phyloP scores from a whole-genome alignment of 768 basidiomycete genomes.

The Leccinellum rugosiceps region DNA sequence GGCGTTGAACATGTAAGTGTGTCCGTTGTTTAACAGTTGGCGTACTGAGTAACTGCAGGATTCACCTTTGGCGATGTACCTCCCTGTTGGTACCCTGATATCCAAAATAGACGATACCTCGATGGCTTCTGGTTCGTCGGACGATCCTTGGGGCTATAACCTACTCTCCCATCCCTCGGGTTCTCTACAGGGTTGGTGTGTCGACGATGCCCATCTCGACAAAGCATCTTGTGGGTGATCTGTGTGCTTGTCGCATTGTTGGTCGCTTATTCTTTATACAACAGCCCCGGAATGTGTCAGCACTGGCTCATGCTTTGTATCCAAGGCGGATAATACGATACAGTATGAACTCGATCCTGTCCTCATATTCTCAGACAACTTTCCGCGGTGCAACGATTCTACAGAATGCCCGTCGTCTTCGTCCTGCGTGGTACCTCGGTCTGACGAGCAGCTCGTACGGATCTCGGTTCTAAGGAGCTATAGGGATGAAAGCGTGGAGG shows the following conservation, averaged over 20 bases:
- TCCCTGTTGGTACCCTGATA: constrained; percentile 57
- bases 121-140: constrained; percentile 31
- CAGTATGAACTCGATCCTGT: constrained; percentile 59
- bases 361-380: constrained; percentile 38
- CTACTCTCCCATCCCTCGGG: constrained; percentile 28
- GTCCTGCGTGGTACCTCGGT: constrained; percentile 53
- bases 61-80: constrained; percentile 58
- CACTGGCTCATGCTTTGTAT: constrained; percentile 36
- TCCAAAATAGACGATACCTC: constrained; percentile 61
- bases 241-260: not conserved
- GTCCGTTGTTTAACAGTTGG: not conserved
- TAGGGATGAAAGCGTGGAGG: constrained; percentile 10
- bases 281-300: constrained; percentile 11
- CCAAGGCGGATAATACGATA: constrained; percentile 23
- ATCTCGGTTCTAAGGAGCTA: constrained; percentile 39
- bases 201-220: constrained; percentile 35
- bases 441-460: constrained; percentile 52
- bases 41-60: constrained; percentile 36
- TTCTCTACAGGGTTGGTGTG: constrained; percentile 59
- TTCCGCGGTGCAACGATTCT: constrained; percentile 40
- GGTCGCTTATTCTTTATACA: not conserved
- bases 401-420: constrained; percentile 35
- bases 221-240: constrained; percentile 11
- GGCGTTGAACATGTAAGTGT: constrained; percentile 49
- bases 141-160: constrained; percentile 47